phyloP scores from a whole-genome alignment of 2,329 filamentous ascomycete species.

The Epichloe festucae region DNA sequence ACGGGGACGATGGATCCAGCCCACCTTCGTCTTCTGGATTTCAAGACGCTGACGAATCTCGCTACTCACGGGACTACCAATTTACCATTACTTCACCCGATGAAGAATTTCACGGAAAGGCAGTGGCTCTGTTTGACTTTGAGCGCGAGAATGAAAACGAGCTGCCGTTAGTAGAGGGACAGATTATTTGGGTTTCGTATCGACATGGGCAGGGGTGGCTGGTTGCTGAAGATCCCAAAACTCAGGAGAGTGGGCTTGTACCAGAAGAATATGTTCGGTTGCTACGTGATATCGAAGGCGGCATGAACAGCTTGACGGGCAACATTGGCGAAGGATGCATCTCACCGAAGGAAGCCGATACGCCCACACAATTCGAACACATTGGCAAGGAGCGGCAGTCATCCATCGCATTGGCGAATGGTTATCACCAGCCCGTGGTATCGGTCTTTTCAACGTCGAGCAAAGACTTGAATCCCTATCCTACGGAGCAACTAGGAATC shows the following conservation, averaged over 20 bases:
- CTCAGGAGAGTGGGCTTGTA: slow-evolving; percentile 84
- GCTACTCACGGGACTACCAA: slow-evolving; percentile 84
- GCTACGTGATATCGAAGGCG: slow-evolving; percentile 84
- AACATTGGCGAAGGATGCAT: slow-evolving; percentile 40
- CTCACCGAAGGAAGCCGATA: slow-evolving; percentile 43
- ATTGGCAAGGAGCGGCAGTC: slow-evolving; percentile 31
- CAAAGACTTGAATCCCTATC: slow-evolving; percentile 55
- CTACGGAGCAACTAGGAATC: slow-evolving; percentile 49
- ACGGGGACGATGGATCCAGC: slow-evolving; percentile 42
- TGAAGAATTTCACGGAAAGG: slow-evolving; percentile 95
- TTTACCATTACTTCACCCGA: slow-evolving; percentile 92
- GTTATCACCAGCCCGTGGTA: slow-evolving; percentile 55
- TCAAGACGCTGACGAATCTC: slow-evolving; percentile 53
- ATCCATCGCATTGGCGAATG: slow-evolving; percentile 36
- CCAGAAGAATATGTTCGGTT: slow-evolving; percentile 93
- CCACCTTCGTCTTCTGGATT: slow-evolving; percentile 44
- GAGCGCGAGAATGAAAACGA: slow-evolving; percentile 94
- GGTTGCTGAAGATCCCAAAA: slow-evolving; percentile 90
- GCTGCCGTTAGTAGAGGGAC: slow-evolving; percentile 79
- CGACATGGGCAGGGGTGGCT: slow-evolving; percentile 95
- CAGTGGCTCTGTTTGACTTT: slow-evolving; percentile 91
- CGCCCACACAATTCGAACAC: slow-evolving; percentile 49
- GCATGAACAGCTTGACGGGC: slow-evolving; percentile 60
- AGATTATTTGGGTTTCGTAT: slow-evolving; percentile 94
- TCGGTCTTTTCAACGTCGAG: slow-evolving; percentile 60